These are phyloP conservation scores for Apiospora arundinis DNA, from an alignment of 2,329 filamentous ascomycete genomes.

Conservation along the genomic window DNA sequence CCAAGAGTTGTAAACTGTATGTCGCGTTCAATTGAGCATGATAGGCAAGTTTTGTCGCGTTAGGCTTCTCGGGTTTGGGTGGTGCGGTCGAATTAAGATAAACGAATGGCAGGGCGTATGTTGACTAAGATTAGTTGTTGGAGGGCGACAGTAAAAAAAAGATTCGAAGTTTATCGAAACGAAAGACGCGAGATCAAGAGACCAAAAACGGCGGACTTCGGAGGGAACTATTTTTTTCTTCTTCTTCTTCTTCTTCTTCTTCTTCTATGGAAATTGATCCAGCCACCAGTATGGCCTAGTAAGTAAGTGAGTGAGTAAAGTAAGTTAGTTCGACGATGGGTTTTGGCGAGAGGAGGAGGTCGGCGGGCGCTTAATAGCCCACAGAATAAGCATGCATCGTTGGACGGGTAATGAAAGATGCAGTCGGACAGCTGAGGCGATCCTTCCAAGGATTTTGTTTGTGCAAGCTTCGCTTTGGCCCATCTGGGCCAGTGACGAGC, in stretches of 20 bases:
- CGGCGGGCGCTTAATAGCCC: neutral
- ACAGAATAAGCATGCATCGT: slow-evolving; percentile 19
- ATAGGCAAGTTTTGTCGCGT: neutral
- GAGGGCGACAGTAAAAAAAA: neutral
- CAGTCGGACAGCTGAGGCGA: neutral
- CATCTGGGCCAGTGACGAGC: neutral
- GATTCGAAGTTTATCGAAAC: neutral
- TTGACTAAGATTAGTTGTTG: neutral
- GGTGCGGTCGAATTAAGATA: neutral
- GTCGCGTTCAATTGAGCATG: slow-evolving; percentile 5
- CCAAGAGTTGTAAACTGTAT: neutral
- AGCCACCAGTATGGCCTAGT: slow-evolving; percentile 5
- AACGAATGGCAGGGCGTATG: neutral
- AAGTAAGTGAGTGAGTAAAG: neutral
- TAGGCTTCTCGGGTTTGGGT: neutral
- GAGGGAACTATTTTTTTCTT: neutral
- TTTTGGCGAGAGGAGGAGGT: neutral
- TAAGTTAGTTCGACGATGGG: neutral
- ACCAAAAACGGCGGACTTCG: neutral
- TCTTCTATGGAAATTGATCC: neutral
- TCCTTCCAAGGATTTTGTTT: slow-evolving; percentile 11
- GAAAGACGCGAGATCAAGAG: neutral
- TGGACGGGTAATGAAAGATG: slow-evolving; percentile 13
- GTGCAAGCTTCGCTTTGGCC: neutral
- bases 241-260: neutral